Evolutionary conservation across 2,329 filamentous ascomycete species (phyloP).

Genomic region (Paraphoma chrysanthemicola): DNA sequence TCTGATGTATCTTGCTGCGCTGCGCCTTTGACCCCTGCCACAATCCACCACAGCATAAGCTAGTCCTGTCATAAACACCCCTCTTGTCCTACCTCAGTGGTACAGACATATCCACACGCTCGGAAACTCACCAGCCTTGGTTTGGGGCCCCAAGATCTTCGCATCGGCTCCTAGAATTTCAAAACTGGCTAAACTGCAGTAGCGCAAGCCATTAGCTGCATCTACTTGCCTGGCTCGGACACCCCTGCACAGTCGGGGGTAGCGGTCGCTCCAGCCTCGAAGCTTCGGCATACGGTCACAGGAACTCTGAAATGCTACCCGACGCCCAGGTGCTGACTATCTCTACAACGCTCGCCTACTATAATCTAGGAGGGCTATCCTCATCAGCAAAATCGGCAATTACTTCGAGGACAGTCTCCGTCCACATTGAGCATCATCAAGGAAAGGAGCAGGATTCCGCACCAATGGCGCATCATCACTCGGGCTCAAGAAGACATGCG

Average conservation of each 20-base stretch:
- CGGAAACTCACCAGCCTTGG: constrained; percentile 21
- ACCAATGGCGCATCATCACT: constrained; percentile 29
- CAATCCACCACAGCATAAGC: constrained; percentile 25
- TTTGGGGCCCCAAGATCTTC: constrained; percentile 17
- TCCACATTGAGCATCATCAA: constrained; percentile 16
- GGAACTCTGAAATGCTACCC: constrained; percentile 40
- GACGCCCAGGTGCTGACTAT: constrained; percentile 37
- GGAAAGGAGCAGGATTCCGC: constrained; percentile 6
- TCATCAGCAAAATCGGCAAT: constrained; percentile 25
- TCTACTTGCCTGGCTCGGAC: constrained; percentile 28
- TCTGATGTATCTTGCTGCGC: constrained; percentile 22
- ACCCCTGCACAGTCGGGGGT: constrained; percentile 26
- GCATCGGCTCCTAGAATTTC: constrained; percentile 25
- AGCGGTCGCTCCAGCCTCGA: constrained; percentile 34
- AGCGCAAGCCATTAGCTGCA: constrained; percentile 38
- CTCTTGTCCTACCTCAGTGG: constrained; percentile 15
- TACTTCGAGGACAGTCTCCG: constrained; percentile 23
- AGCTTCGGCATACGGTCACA: constrained; percentile 25
- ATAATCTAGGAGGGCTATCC: constrained; percentile 30
- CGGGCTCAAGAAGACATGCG: constrained; percentile 16
- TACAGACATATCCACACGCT: constrained; percentile 26
- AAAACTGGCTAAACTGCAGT: constrained; percentile 40
- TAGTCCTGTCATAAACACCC: constrained; percentile 33
- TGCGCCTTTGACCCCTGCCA: constrained; percentile 23
- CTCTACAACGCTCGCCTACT: constrained; percentile 28